A percentile compares a stretch with the other conserved stretches of the same genome.
Evolutionary conservation across 495 filamentous ascomycete species (phyloP).

Genomic region (Cercophora sp.): DNA sequence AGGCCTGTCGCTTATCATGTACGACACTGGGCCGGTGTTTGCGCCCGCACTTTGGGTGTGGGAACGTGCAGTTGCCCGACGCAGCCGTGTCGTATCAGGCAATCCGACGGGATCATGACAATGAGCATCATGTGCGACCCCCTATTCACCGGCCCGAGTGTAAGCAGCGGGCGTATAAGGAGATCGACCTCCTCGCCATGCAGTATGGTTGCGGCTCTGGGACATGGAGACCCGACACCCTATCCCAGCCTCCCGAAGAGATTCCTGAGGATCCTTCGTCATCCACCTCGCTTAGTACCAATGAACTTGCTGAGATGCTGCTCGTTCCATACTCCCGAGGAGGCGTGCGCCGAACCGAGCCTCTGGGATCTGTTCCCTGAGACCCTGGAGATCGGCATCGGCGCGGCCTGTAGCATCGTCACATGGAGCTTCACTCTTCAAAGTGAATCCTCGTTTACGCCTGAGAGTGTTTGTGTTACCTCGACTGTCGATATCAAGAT

Average conservation of each 20-base stretch:
- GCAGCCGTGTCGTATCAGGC: neutral
- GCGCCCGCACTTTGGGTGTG: constrained; percentile 3
- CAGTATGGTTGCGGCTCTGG: neutral
- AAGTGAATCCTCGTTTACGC: constrained; percentile 3
- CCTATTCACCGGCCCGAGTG: neutral
- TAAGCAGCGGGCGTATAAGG: neutral
- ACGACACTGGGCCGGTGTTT: neutral
- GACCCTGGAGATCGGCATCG: constrained; percentile 18
- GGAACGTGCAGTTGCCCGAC: constrained; percentile 7
- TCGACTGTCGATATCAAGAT: too few species aligned
- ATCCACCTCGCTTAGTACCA: constrained; percentile 1
- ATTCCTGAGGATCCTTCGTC: neutral
- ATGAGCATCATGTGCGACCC: neutral
- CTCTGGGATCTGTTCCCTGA: constrained; percentile 12
- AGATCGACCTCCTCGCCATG: neutral
- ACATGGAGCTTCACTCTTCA: constrained; percentile 24
- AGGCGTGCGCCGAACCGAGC: neutral
- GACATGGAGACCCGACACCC: neutral
- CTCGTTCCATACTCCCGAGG: neutral
- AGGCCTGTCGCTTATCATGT: neutral
- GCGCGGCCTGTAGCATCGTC: constrained; percentile 20
- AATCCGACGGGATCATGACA: neutral
- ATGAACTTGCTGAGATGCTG: constrained; percentile 17
- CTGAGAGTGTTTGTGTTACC: constrained; percentile 16
- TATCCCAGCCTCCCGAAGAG: neutral